Evolutionary conservation across 768 basidiomycete species (phyloP), one percentile per base, ranked within the genome.

Genomic region (Coprinopsis marcescibilis): DNA sequence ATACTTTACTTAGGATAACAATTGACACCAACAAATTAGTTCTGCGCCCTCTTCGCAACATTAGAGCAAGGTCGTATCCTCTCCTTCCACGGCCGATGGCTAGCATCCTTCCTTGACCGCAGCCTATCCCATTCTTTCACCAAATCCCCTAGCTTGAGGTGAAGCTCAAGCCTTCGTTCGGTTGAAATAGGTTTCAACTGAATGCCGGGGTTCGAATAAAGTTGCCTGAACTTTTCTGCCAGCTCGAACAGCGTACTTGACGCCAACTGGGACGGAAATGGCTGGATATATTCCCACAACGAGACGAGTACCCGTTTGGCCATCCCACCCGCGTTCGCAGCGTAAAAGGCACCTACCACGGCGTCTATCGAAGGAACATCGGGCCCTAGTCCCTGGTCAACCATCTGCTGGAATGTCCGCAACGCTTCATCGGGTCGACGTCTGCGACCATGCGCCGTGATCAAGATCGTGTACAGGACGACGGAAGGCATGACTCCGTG

Each of bases 401-500:
- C 52, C 85, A 92, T 89, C 30, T 69, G 62, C 26, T 72, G 71
- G 57, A 89, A 90, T 20, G 70, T 64, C 25, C 60, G 63, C 53
- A 76, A 62, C 0, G 85, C 85, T 21, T 64, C 58, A 2, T 66
- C 64, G 4, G 84, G 77, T 25, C 78, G 64, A 12, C 77, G 75
- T 43, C 71, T 69, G n/a, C 78, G 76, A 17, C 77, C 84, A 60
- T 83, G 76, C 2, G 85, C 89, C 27, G 72, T 69, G 54, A 93
- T 81, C 50, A 93, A 72, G 51, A 83, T 80, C 20, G 89, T 90
- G 68, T 81, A 86, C 74, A 87, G 78, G 36, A 82, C 74, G 15
- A 77, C 71, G 53, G 81, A 80, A 17, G 81, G 76, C 19, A 67
- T 61, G 49, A 84, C 59, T 20, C 80, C 78, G 3, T 72, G 68